Base-by-base conservation (phyloP, 1,284 basidiomycete genomes). In the Tilletia walkeri region DNA sequence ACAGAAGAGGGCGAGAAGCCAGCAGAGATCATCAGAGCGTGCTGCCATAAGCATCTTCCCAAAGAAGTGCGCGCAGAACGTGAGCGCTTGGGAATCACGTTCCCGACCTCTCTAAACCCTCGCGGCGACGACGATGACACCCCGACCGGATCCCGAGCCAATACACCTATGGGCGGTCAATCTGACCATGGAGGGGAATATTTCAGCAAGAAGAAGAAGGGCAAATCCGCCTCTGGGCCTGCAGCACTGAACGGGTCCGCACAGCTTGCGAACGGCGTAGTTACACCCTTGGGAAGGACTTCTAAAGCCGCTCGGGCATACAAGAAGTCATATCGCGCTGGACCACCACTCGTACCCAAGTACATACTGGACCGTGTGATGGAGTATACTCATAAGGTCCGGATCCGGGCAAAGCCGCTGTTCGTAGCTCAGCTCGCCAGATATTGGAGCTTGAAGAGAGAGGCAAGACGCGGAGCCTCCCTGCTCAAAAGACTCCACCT, bases 371-470 rank as follows among this genome's bases (percentile, higher is more conserved):
- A 91, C 20, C 89, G 90, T 10, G 90, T 99, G 53, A 78, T 90
- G 41, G 88, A 89, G 59, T 96, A 99, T 80, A 89, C 92, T 47
- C 84, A 85, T 65, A 91, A 90, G 76, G 86, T 96, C 65, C 86
- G 84, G 47, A 86, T 97, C 1, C 87, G 91, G 70, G 93, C 93
- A 81, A 93, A 92, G 81, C 82, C 85, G 2, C 90, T 91, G 45
- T 92, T 95, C 68, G 85, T 98, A 3, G 88, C 90, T 66, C 85
- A 90, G 78, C 87, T 95, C 47, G 95, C 92, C 77, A 89, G 90
- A 76, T 99, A 97, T 82, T 99, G 95, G 95, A 97, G 95, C 81
- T 84, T 99, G 84, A 98, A 99, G 85, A 87, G 95, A 4, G 95
- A 99, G 84, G 92, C 89, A 0, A 88, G 95, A 72, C 86, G 95